These are phyloP conservation scores for Brasenia schreberi DNA, from an alignment of 164 flowering plant species.

Conservation along the genomic window DNA sequence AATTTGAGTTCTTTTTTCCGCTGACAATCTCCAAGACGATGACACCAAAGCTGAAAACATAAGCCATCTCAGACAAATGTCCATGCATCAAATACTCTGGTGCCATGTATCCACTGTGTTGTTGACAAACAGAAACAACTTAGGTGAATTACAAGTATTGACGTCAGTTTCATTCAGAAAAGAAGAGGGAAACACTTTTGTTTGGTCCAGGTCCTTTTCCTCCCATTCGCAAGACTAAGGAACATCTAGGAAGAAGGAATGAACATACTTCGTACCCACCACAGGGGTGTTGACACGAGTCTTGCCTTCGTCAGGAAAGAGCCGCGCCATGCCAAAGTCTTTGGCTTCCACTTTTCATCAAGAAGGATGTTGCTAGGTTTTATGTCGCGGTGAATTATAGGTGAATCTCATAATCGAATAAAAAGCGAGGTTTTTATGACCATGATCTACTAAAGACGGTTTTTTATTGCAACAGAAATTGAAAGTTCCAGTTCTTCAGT, in stretches of 20 bases:
- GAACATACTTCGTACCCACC: slow-evolving; percentile 86
- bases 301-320: slow-evolving; percentile 71
- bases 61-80: not conserved
- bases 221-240: not conserved
- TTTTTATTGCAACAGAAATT: too few relatives aligned
- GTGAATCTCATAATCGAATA: too few relatives aligned
- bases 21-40: not conserved
- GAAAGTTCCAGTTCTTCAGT: too few relatives aligned
- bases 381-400: slow-evolving; percentile 90
- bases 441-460: too few relatives aligned
- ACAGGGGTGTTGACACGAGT: slow-evolving; percentile 81
- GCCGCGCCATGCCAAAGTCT: slow-evolving; percentile 96
- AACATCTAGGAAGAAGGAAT: not conserved
- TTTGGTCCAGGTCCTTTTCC: not conserved
- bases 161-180: not conserved
- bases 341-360: slow-evolving; percentile 86
- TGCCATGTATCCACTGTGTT: not conserved
- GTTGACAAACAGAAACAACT: not conserved
- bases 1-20: not conserved
- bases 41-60: not conserved
- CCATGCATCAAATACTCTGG: not conserved
- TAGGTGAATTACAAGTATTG: too few relatives aligned
- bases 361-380: slow-evolving; percentile 87
- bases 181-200: not conserved
- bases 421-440: too few relatives aligned